phyloP scores from a whole-genome alignment of 345 rosid genomes.

The Syzygium oleosum region DNA sequence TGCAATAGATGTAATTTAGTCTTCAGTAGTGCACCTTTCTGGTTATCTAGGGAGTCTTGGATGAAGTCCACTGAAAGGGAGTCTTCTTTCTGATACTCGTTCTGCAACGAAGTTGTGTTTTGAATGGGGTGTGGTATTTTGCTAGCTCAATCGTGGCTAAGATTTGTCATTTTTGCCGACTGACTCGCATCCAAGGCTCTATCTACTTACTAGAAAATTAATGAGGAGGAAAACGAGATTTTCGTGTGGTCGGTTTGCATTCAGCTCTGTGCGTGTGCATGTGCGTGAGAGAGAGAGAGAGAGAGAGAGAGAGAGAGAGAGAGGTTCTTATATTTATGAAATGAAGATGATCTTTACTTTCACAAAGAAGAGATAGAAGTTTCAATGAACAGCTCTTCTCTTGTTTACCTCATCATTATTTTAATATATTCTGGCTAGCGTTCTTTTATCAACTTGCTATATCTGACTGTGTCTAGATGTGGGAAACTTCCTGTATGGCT shows the following conservation, averaged over 20 bases:
- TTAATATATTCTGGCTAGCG: not conserved
- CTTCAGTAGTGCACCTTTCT: not conserved
- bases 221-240: not conserved
- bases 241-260: not conserved
- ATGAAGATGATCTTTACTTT: not conserved
- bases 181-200: not conserved
- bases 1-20: not conserved
- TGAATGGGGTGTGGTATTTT: not conserved
- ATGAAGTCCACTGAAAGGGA: not conserved
- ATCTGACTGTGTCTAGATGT: not conserved
- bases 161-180: not conserved
- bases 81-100: not conserved
- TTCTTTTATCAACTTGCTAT: not conserved
- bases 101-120: not conserved
- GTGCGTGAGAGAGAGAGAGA: not conserved
- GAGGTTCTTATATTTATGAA: not conserved
- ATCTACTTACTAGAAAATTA: not conserved
- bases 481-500: not conserved
- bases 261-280: not conserved
- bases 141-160: not conserved
- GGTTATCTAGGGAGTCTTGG: not conserved
- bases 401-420: not conserved
- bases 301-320: not conserved
- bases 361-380: not conserved
- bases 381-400: not conserved